Evolutionary conservation across 768 basidiomycete genomes (phyloP).

Genomic region (Collybia sordida): DNA sequence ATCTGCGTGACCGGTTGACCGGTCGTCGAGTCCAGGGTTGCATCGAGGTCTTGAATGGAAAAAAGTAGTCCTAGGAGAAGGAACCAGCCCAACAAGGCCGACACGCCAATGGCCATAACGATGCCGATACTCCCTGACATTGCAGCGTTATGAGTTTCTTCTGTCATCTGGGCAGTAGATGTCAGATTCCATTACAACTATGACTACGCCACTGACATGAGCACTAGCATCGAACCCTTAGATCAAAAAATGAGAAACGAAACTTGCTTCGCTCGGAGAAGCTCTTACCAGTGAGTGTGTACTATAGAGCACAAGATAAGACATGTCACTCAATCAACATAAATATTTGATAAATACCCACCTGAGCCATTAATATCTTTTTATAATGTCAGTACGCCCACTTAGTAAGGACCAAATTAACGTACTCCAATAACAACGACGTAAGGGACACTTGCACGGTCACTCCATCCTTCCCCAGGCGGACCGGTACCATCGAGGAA

Average conservation of each 20-base stretch:
- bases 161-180: slow-evolving; percentile 54
- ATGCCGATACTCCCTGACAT: slow-evolving; percentile 70
- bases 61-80: slow-evolving; percentile 71
- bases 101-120: slow-evolving; percentile 70
- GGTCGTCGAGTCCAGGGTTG: slow-evolving; percentile 49
- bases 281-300: slow-evolving; percentile 62
- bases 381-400: neutral
- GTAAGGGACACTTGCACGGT: slow-evolving; percentile 67
- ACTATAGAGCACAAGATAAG: slow-evolving; percentile 25
- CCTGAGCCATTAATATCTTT: slow-evolving; percentile 68
- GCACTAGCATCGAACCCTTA: slow-evolving; percentile 74
- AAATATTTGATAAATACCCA: slow-evolving; percentile 14
- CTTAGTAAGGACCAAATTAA: neutral
- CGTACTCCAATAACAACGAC: slow-evolving; percentile 63
- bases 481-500: slow-evolving; percentile 71
- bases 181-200: neutral
- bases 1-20: slow-evolving; percentile 80
- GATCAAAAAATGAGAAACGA: neutral
- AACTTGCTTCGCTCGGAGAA: neutral
- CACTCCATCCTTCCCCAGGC: slow-evolving; percentile 57
- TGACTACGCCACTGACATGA: slow-evolving; percentile 42
- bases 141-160: slow-evolving; percentile 72
- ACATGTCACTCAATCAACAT: neutral
- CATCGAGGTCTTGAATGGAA: slow-evolving; percentile 70
- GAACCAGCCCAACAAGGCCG: slow-evolving; percentile 75